phyloP scores from a whole-genome alignment of 139 green algal species.

The Monoraphidium neglectum region DNA sequence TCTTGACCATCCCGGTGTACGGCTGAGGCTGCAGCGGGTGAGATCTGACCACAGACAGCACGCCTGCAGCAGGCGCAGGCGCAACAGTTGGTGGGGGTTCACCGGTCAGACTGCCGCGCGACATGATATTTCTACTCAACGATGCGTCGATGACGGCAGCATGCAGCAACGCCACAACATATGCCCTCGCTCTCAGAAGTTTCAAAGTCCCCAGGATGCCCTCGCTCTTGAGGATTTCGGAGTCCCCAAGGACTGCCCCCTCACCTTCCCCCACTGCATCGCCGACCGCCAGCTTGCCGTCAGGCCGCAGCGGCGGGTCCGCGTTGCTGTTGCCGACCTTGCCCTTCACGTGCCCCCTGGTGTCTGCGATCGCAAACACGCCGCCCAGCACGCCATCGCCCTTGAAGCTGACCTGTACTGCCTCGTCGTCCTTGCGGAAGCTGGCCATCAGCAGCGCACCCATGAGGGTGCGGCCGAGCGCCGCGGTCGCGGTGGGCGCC shows the following conservation, averaged over 20 bases:
- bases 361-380: conserved; percentile 62
- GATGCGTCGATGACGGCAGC: too few species aligned
- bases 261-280: conserved; percentile 66
- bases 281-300: conserved; percentile 87
- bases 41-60: conserved; percentile 82
- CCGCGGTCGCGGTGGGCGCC: conserved; percentile 83
- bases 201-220: too few species aligned
- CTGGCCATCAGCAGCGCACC: conserved; percentile 80
- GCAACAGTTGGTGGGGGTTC: background rate
- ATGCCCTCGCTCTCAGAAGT: too few species aligned
- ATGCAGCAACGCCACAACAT: too few species aligned
- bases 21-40: conserved; percentile 49
- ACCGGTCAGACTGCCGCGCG: too few species aligned
- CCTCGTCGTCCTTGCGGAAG: conserved; percentile 80
- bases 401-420: conserved; percentile 74
- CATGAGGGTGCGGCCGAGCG: conserved; percentile 81
- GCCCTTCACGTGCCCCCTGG: conserved; percentile 70
- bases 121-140: too few species aligned
- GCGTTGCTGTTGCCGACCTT: conserved; percentile 70
- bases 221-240: too few species aligned
- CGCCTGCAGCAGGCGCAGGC: conserved; percentile 31
- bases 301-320: conserved; percentile 76
- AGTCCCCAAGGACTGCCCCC: too few species aligned
- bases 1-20: conserved; percentile 42
- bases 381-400: conserved; percentile 74